Evolutionary conservation across 345 rosid species (phyloP).

Genomic region (Salix brachista): DNA sequence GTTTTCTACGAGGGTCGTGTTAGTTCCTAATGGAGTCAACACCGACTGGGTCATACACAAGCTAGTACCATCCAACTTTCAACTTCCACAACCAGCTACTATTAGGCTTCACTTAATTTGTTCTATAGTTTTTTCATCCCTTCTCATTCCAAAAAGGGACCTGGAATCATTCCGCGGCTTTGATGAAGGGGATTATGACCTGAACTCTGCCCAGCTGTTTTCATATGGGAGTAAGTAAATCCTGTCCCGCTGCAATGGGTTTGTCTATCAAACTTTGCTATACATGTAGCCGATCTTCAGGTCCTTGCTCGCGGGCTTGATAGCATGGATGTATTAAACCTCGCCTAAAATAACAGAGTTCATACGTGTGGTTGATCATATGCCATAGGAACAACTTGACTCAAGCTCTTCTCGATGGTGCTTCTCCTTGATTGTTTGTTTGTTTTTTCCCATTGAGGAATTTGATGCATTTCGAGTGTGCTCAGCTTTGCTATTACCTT

Average conservation of each 20-base stretch:
- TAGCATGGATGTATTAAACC: not conserved
- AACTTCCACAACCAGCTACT: conserved; percentile 1
- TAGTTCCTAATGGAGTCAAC: not conserved
- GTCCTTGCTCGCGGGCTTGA: not conserved
- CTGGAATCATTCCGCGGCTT: not conserved
- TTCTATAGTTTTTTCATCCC: too few relatives aligned
- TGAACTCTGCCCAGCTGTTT: not conserved
- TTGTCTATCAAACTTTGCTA: not conserved
- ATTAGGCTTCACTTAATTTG: not conserved
- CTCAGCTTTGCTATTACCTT: not conserved
- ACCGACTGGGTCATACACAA: conserved; percentile 18
- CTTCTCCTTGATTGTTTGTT: not conserved
- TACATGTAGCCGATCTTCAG: not conserved
- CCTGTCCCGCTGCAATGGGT: not conserved
- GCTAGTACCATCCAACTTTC: conserved; percentile 1
- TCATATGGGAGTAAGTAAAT: not conserved
- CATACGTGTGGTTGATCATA: not conserved
- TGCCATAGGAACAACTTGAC: not conserved
- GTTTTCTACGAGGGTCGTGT: conserved; percentile 3
- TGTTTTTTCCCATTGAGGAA: not conserved
- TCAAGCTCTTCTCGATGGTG: too few relatives aligned
- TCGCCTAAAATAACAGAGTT: not conserved
- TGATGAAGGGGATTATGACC: not conserved
- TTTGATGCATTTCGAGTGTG: not conserved
- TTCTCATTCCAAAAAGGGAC: not conserved